phyloP scores from a whole-genome alignment of 1,139 yeast species.

The Blastobotrys aristatus region DNA sequence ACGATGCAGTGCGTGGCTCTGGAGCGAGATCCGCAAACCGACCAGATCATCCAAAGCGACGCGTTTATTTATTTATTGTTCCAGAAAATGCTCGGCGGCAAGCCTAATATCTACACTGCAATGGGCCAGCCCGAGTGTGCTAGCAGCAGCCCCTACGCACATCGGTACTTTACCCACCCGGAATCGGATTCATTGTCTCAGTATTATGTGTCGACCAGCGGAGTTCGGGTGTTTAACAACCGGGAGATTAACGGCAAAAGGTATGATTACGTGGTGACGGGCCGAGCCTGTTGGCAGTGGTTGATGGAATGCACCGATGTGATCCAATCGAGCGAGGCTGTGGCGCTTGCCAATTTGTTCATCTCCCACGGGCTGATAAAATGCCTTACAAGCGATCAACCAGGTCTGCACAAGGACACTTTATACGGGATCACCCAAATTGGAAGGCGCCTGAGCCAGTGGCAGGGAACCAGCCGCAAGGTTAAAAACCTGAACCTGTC shows the following conservation, averaged over 20 bases:
- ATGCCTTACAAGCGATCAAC: neutral
- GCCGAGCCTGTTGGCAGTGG: slow-evolving; percentile 84
- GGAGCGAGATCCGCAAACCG: slow-evolving; percentile 60
- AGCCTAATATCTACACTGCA: slow-evolving; percentile 69
- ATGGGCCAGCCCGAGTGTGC: slow-evolving; percentile 17
- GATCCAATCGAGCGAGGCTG: slow-evolving; percentile 54
- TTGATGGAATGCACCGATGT: slow-evolving; percentile 82
- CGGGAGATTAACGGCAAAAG: slow-evolving; percentile 29
- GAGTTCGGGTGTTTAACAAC: slow-evolving; percentile 56
- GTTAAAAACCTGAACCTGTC: neutral
- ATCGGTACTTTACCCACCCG: slow-evolving; percentile 79
- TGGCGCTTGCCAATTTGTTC: slow-evolving; percentile 54
- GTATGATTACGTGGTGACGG: slow-evolving; percentile 52
- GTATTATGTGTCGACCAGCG: slow-evolving; percentile 64
- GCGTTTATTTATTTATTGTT: slow-evolving; percentile 64
- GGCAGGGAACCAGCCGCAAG: neutral
- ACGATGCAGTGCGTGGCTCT: slow-evolving; percentile 67
- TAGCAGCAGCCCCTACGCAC: slow-evolving; percentile 81
- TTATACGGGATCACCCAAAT: slow-evolving; percentile 4
- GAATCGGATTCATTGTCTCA: slow-evolving; percentile 79
- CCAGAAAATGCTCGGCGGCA: slow-evolving; percentile 55
- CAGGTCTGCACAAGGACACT: slow-evolving; percentile 2
- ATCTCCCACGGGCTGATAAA: slow-evolving; percentile 38
- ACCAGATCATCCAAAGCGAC: slow-evolving; percentile 47
- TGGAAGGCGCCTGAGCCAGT: slow-evolving; percentile 1